These are phyloP conservation scores for Beauveria scarabaeidicola DNA, from an alignment of 2,329 filamentous ascomycete genomes.

Conservation along the genomic window DNA sequence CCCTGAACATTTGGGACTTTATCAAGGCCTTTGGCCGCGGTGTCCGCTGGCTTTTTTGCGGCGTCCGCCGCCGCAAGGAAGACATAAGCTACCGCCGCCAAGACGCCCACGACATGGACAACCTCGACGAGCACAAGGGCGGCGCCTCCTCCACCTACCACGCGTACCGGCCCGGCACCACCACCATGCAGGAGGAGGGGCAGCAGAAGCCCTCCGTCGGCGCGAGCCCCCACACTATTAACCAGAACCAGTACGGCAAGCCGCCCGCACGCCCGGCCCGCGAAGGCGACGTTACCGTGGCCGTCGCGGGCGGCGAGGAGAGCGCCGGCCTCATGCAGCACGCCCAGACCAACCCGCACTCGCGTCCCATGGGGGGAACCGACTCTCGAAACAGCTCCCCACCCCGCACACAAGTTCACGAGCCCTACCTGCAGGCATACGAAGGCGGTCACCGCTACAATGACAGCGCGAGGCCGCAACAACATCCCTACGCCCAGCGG, in stretches of 20 bases:
- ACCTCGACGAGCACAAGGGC: slow-evolving; percentile 25
- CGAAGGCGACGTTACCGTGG: slow-evolving; percentile 13
- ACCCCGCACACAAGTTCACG: slow-evolving; percentile 3
- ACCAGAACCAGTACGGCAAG: slow-evolving; percentile 28
- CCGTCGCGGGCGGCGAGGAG: slow-evolving; percentile 25
- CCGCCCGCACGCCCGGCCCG: slow-evolving; percentile 19
- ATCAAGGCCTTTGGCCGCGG: slow-evolving; percentile 71
- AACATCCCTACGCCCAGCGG: slow-evolving; percentile 1
- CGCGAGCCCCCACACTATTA: slow-evolving; percentile 28
- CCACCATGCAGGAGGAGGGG: slow-evolving; percentile 20
- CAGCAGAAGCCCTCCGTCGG: slow-evolving; percentile 17
- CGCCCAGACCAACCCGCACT: slow-evolving; percentile 23
- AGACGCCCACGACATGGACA: slow-evolving; percentile 27
- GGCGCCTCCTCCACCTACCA: slow-evolving; percentile 17
- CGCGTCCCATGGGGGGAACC: not conserved
- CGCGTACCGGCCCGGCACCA: slow-evolving; percentile 20
- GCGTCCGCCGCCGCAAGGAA: slow-evolving; percentile 51
- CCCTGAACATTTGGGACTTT: slow-evolving; percentile 76
- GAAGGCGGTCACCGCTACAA: not conserved
- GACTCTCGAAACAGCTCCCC: not conserved
- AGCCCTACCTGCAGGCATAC: slow-evolving; percentile 7
- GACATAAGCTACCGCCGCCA: slow-evolving; percentile 42
- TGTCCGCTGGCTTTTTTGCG: slow-evolving; percentile 72
- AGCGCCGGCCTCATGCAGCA: slow-evolving; percentile 35
- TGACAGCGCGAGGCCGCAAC: not conserved